Percentiles rank a stretch among this genome's conserved stretches.
These are phyloP conservation scores for Tuber borchii DNA, from an alignment of 495 filamentous ascomycete species.

Conservation along the genomic window DNA sequence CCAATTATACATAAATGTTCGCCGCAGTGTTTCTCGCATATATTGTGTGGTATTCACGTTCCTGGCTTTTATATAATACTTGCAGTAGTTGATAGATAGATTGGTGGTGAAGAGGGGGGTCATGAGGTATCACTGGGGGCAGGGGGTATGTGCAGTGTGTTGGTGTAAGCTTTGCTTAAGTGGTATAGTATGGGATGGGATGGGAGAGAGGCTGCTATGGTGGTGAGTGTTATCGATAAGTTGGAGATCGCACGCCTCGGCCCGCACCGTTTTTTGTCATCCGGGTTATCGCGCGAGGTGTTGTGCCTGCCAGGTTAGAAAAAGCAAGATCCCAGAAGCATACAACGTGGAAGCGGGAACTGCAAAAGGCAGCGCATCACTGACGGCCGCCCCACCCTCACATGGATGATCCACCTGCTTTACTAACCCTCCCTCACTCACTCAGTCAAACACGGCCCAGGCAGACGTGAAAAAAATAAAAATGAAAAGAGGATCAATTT, in stretches of 20 bases:
- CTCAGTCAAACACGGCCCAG: background rate
- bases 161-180: background rate
- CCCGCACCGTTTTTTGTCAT: background rate
- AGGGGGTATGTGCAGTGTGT: background rate
- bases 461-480: background rate
- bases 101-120: background rate
- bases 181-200: too few species aligned
- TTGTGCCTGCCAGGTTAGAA: background rate
- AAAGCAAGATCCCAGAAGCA: background rate
- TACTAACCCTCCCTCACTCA: background rate
- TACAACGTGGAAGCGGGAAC: background rate
- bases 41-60: background rate
- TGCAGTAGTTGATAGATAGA: background rate
- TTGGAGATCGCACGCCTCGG: background rate
- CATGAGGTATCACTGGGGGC: background rate
- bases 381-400: background rate
- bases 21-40: background rate
- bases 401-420: background rate
- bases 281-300: background rate
- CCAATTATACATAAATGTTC: too few species aligned
- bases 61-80: background rate
- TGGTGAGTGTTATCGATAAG: background rate
- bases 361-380: background rate
- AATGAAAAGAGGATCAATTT: background rate
- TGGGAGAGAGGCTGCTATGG: background rate